Conservation (phyloP, 805 yeast genomes). For the Komagataella mondaviorum region DNA sequence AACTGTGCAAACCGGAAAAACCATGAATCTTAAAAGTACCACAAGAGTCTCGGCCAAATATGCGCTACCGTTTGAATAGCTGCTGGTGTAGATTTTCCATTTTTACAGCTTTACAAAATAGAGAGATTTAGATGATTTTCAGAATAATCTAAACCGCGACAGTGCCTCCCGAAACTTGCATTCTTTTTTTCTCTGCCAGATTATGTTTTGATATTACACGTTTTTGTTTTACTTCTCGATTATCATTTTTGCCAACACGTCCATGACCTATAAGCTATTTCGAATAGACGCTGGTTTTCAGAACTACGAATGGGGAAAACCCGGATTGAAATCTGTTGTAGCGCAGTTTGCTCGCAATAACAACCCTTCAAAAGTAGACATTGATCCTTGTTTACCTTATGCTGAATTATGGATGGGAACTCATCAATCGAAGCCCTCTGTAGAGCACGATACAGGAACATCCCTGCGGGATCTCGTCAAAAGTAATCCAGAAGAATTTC, state of each 20-base stretch:
- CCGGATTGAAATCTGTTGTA: constrained; percentile 76
- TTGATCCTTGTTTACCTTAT: constrained; percentile 73
- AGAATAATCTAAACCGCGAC: neutral
- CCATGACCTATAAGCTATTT: neutral
- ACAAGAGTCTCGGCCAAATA: no score
- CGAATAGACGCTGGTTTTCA: neutral
- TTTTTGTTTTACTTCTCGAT: no score
- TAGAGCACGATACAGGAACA: constrained; percentile 36
- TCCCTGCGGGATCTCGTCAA: constrained; percentile 56
- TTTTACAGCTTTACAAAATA: no score
- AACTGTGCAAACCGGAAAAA: no score
- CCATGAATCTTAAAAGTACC: no score
- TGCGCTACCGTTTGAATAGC: no score
- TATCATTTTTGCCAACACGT: neutral
- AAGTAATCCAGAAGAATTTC: constrained; percentile 39
- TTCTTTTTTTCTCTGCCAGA: neutral
- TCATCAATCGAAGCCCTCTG: constrained; percentile 83
- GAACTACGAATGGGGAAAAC: constrained; percentile 27
- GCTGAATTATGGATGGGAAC: constrained; percentile 99
- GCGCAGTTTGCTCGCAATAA: constrained; percentile 75
- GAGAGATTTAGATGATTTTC: neutral
- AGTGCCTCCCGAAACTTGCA: neutral
- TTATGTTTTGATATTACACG: neutral
- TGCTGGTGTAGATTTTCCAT: no score
- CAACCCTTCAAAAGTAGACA: constrained; percentile 35